Evolutionary conservation across 2,329 filamentous ascomycete species (phyloP).

Genomic region (Aureobasidium sp.): DNA sequence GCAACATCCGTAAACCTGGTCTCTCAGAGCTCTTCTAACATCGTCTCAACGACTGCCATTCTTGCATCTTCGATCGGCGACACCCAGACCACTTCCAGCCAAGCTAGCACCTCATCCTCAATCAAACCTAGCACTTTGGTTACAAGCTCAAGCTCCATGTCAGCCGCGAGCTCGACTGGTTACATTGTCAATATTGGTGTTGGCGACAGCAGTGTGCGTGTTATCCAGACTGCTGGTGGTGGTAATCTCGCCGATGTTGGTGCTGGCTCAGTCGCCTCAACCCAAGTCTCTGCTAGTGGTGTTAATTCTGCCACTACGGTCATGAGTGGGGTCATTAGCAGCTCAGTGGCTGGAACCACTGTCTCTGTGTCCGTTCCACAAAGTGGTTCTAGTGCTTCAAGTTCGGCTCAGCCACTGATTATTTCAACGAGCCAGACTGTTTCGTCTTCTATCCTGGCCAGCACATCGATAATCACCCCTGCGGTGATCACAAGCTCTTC

Average conservation of each 20-base stretch:
- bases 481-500: background rate
- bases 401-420: background rate
- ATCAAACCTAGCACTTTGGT: background rate
- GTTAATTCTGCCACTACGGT: background rate
- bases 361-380: background rate
- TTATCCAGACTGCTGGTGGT: constrained; percentile 10
- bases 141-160: background rate
- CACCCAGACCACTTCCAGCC: background rate
- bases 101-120: background rate
- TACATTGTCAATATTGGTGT: background rate
- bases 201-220: background rate
- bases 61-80: background rate
- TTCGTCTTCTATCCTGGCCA: background rate
- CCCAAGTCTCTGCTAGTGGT: constrained; percentile 1
- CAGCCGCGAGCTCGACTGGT: background rate
- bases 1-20: background rate
- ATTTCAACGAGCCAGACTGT: background rate
- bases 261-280: background rate
- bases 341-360: background rate
- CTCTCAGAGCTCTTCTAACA: background rate
- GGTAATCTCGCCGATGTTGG: background rate
- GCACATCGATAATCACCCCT: background rate
- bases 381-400: background rate
- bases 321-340: background rate
- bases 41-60: background rate